These are phyloP conservation scores for Yarrowia porcina DNA, from an alignment of 805 yeast genomes.

Conservation along the genomic window DNA sequence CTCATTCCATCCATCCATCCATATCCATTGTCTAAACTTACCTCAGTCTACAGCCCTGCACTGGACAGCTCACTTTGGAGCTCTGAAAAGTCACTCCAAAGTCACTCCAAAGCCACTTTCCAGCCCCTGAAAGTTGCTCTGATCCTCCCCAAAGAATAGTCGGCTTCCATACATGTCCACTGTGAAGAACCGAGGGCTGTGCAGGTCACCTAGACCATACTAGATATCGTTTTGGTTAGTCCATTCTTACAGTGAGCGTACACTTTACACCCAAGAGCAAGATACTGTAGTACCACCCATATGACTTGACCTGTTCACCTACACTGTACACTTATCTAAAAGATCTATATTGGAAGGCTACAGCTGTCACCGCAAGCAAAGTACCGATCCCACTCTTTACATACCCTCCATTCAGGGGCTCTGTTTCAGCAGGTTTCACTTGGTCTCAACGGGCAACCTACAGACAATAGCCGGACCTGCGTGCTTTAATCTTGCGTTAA, in stretches of 20 bases:
- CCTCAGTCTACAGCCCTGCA: too few relatives aligned
- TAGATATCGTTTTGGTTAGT: background rate
- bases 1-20: too few relatives aligned
- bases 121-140: background rate
- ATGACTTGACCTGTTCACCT: too few relatives aligned
- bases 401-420: too few relatives aligned
- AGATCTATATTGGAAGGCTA: background rate
- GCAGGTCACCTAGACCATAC: too few relatives aligned
- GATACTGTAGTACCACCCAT: too few relatives aligned
- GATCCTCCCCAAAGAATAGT: background rate
- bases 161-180: background rate
- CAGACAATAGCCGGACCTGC: constrained; percentile 1
- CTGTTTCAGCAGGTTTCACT: background rate
- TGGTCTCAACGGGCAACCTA: background rate
- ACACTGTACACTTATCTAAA: background rate
- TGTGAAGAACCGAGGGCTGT: background rate
- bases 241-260: background rate
- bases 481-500: constrained; percentile 1
- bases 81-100: too few relatives aligned
- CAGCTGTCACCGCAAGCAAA: background rate
- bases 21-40: too few relatives aligned
- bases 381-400: too few relatives aligned
- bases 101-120: background rate
- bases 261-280: too few relatives aligned
- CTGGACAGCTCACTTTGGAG: background rate